These are phyloP conservation scores for Mycena citricolor DNA, from an alignment of 1,284 basidiomycete species.

Conservation along the genomic window DNA sequence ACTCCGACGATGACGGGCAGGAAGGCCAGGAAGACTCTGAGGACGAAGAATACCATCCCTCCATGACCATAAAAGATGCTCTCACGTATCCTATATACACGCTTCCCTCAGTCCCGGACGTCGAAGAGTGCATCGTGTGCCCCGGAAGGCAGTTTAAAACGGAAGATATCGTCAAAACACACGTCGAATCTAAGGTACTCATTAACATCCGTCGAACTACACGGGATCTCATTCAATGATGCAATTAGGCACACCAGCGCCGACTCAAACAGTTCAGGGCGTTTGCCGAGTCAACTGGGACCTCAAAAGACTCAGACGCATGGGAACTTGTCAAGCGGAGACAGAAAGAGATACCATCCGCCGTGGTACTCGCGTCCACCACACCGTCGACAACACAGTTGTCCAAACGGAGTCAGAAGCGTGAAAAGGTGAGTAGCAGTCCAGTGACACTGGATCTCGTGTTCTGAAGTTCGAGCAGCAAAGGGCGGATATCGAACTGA, in stretches of 20 bases:
- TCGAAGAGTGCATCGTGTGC: slow-evolving; percentile 69
- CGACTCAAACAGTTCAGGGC: slow-evolving; percentile 52
- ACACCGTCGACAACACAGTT: slow-evolving; percentile 20
- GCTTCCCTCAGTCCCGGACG: slow-evolving; percentile 50
- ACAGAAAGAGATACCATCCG: slow-evolving; percentile 28
- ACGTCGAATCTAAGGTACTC: slow-evolving; percentile 61
- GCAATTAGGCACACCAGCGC: slow-evolving; percentile 56
- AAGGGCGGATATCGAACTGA: slow-evolving; percentile 29
- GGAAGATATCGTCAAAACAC: slow-evolving; percentile 56
- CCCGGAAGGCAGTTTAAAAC: slow-evolving; percentile 75
- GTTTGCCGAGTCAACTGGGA: slow-evolving; percentile 36
- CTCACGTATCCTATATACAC: slow-evolving; percentile 64
- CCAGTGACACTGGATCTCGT: slow-evolving; percentile 35
- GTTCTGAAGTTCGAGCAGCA: slow-evolving; percentile 4
- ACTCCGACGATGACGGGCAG: slow-evolving; percentile 29
- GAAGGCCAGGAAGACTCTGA: slow-evolving; percentile 27
- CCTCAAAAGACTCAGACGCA: slow-evolving; percentile 43
- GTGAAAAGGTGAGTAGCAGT: slow-evolving; percentile 23
- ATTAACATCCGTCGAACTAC: background rate
- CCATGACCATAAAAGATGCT: slow-evolving; percentile 60
- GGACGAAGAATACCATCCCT: slow-evolving; percentile 35
- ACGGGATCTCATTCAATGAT: no score
- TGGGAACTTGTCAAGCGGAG: slow-evolving; percentile 43
- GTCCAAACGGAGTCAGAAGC: slow-evolving; percentile 61
- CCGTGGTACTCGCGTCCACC: no score